A percentile compares a stretch with the other conserved stretches of the same genome.
Evolutionary conservation across 2,329 filamentous ascomycete genomes (phyloP).

Genomic region (Penicillium paneum): DNA sequence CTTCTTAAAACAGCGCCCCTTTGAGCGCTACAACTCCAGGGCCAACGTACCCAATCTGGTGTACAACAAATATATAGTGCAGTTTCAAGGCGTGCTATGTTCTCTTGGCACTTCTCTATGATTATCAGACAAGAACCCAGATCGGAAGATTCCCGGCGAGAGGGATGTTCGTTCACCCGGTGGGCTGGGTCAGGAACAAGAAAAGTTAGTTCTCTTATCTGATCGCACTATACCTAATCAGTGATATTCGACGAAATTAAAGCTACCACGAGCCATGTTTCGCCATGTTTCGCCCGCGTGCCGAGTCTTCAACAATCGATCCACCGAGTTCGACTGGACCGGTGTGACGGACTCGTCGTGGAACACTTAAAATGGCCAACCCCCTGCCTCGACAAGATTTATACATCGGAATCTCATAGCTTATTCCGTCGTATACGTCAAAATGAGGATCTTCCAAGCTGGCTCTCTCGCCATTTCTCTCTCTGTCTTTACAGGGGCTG

Average conservation of each 20-base stretch:
- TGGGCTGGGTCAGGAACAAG: not conserved
- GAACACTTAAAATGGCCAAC: not conserved
- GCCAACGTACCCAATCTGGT: not conserved
- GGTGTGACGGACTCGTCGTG: not conserved
- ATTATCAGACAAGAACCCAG: not conserved
- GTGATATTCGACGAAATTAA: not conserved
- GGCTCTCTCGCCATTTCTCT: conserved; percentile 14
- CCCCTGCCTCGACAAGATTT: not conserved
- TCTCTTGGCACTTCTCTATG: too few relatives aligned
- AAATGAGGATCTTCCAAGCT: conserved; percentile 10
- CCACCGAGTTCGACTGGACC: not conserved
- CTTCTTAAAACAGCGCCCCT: not conserved
- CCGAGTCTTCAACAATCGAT: not conserved
- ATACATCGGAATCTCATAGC: not conserved
- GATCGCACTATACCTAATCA: conserved; percentile 3
- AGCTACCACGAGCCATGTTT: not conserved
- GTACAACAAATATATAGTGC: not conserved
- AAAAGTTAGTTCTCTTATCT: conserved; percentile 1
- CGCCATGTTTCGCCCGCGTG: not conserved
- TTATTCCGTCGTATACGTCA: not conserved
- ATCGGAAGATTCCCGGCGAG: not conserved
- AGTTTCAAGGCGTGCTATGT: not conserved
- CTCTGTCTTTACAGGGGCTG: conserved; percentile 5
- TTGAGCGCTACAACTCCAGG: not conserved
- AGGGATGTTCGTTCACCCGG: too few relatives aligned